These are phyloP conservation scores for Dispira simplex DNA, from an alignment of 192 early-diverging fungal species.

Conservation along the genomic window DNA sequence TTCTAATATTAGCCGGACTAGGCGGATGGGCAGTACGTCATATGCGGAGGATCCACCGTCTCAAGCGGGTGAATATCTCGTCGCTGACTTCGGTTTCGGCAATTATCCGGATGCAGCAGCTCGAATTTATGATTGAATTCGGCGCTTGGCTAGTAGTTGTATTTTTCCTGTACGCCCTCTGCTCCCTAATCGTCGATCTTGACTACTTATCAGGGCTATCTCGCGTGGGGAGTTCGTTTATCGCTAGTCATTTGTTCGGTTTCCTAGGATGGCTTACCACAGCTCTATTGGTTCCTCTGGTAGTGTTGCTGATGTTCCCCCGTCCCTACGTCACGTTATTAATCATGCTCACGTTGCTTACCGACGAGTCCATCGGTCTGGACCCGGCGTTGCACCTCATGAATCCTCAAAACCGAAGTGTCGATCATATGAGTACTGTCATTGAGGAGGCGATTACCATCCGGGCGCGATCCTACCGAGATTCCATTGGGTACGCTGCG, in stretches of 20 bases:
- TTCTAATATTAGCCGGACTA: neutral
- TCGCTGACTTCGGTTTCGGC: constrained; percentile 11
- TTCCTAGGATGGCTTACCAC: neutral
- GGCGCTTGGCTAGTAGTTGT: neutral
- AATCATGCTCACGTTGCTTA: constrained; percentile 8
- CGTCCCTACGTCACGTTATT: constrained; percentile 6
- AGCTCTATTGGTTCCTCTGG: neutral
- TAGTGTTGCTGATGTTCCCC: neutral
- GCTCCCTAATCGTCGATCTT: neutral
- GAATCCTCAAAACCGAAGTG: neutral
- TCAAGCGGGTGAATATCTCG: constrained; percentile 1
- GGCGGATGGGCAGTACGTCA: constrained; percentile 8
- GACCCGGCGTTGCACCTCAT: constrained; percentile 10
- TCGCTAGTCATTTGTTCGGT: neutral
- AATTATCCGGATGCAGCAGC: constrained; percentile 12
- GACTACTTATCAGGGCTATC: neutral
- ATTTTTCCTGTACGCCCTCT: neutral
- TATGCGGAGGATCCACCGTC: constrained; percentile 1
- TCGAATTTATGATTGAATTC: constrained; percentile 10
- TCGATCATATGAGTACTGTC: constrained; percentile 5
- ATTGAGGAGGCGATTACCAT: neutral
- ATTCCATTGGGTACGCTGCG: neutral
- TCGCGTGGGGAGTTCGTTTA: neutral
- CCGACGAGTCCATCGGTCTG: constrained; percentile 11
- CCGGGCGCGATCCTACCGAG: neutral